A percentile compares a stretch with the other conserved stretches of the same genome.
phyloP scores from a whole-genome alignment of 495 filamentous ascomycete genomes.

The Neurospora sp. region DNA sequence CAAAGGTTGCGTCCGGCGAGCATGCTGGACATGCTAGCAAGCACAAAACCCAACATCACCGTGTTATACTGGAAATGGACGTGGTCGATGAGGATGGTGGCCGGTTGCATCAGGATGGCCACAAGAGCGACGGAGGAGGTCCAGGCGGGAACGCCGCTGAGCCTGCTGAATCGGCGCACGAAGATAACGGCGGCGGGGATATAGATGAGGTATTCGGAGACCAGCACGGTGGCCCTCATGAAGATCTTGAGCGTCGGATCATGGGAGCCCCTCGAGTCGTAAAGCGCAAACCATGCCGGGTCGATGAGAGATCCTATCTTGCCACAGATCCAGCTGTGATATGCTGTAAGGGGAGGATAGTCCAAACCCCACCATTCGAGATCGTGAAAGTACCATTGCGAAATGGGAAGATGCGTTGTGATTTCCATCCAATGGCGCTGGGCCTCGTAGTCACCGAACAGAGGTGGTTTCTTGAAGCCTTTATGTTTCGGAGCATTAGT shows the following conservation, averaged over 20 bases:
- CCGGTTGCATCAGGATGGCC: conserved; percentile 86
- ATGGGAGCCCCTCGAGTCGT: conserved; percentile 71
- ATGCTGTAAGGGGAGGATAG: conserved; percentile 94
- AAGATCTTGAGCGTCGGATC: conserved; percentile 76
- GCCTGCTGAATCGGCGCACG: conserved; percentile 62
- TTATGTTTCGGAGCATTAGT: not conserved
- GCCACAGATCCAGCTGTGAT: conserved; percentile 90
- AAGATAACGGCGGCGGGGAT: conserved; percentile 79
- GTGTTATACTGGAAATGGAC: conserved; percentile 99
- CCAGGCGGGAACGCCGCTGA: conserved; percentile 62
- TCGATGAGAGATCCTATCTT: conserved; percentile 73
- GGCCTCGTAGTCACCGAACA: conserved; percentile 95
- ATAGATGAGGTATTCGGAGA: conserved; percentile 84
- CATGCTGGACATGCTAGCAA: conserved; percentile 81
- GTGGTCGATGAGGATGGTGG: conserved; percentile 86
- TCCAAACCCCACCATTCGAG: conserved; percentile 96
- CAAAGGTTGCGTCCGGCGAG: conserved; percentile 75
- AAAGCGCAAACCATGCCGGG: conserved; percentile 80
- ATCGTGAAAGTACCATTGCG: conserved; percentile 96
- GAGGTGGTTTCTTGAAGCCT: conserved; percentile 75
- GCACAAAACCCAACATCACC: conserved; percentile 85
- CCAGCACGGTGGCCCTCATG: conserved; percentile 84
- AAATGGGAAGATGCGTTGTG: conserved; percentile 76
- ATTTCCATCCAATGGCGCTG: conserved; percentile 99
- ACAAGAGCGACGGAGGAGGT: conserved; percentile 74